Evolutionary conservation across 768 basidiomycete species (phyloP), one percentile per base, ranked within the genome.

Genomic region (Suillus brevipes): DNA sequence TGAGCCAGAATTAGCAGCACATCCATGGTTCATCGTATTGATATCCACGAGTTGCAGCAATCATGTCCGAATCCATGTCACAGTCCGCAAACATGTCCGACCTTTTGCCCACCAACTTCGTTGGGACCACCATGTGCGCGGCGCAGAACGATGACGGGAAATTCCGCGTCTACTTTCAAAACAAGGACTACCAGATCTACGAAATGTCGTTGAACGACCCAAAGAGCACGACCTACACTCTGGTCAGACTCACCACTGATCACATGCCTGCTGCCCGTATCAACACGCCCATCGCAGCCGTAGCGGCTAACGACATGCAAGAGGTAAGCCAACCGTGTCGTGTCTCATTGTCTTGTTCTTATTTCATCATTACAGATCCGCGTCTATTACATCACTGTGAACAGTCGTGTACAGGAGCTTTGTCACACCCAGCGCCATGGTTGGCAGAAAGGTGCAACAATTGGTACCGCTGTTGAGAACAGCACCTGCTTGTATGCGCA

Each of bases 201-300:
- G 37, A 58, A 25, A 58, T 58, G 36, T 23, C n/a, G 37, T 38
- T 58, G 23, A 18, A 58, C 37, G 14, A 25, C 36, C n/a, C 56
- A 23, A 38, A 58, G 23, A 58, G 16, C 14, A 38, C 56, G 14
- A 8, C 4, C 8, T 38, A 58, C 5, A 38, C 14, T 8, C 37
- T 58, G 23, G 16, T 25, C 23, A 25, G 16, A 16, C 37, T 57
- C 36, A 38, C 37, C 23, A 28, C 18, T 16, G 23, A 23, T 4
- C 16, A 13, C 14, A 10, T 23, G 4, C 37, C 56, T 2, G 37
- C 37, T 58, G 56, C 56, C 6, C n/a, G 56, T 38, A 58, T 58
- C 23, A 58, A 58, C 37, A 58, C 37, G 9, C 56, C 56, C 23
- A 58, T 58, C 56, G 56, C 37, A 38, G 37, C 37, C 23, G 37